Evolutionary conservation across 1,284 basidiomycete species (phyloP).

Genomic region (Moesziomyces globuligerus): DNA sequence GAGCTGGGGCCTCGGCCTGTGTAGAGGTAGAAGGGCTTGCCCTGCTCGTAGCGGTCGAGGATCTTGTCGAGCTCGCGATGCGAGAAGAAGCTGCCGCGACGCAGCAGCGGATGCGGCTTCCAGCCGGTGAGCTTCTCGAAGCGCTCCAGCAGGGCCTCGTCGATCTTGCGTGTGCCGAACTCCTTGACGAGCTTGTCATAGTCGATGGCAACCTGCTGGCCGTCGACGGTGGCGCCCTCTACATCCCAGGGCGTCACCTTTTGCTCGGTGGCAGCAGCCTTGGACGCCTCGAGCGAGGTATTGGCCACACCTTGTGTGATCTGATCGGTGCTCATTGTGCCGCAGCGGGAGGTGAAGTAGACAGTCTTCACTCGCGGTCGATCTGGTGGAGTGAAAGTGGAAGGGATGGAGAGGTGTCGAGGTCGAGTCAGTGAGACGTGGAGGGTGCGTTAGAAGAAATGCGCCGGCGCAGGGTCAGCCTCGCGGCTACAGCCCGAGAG

Average conservation of each 20-base stretch:
- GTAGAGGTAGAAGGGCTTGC: slow-evolving; percentile 97
- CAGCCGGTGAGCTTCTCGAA: slow-evolving; percentile 92
- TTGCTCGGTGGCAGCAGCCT: slow-evolving; percentile 70
- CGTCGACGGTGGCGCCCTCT: slow-evolving; percentile 90
- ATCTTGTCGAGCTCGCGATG: slow-evolving; percentile 95
- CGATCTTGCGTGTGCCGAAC: slow-evolving; percentile 89
- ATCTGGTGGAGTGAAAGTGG: slow-evolving; percentile 3
- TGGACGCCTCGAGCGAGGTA: slow-evolving; percentile 40
- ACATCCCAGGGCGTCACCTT: slow-evolving; percentile 98
- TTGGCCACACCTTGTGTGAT: slow-evolving; percentile 51
- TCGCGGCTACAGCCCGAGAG: slow-evolving; percentile 12
- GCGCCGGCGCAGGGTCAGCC: not conserved
- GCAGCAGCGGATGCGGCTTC: slow-evolving; percentile 87
- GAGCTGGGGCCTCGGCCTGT: slow-evolving; percentile 96
- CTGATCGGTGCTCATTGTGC: slow-evolving; percentile 35
- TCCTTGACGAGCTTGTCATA: slow-evolving; percentile 95
- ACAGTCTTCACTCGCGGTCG: not conserved
- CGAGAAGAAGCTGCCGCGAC: slow-evolving; percentile 96
- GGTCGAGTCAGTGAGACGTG: slow-evolving; percentile 11
- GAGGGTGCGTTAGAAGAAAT: slow-evolving; percentile 17
- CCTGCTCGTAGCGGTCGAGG: slow-evolving; percentile 92
- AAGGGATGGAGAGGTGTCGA: not conserved
- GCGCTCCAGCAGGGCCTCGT: slow-evolving; percentile 80
- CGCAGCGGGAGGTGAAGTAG: not conserved
- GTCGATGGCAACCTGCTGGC: slow-evolving; percentile 78